Evolutionary conservation across 169 alveolate genomes (phyloP).

Genomic region (Theileria orientalis): DNA sequence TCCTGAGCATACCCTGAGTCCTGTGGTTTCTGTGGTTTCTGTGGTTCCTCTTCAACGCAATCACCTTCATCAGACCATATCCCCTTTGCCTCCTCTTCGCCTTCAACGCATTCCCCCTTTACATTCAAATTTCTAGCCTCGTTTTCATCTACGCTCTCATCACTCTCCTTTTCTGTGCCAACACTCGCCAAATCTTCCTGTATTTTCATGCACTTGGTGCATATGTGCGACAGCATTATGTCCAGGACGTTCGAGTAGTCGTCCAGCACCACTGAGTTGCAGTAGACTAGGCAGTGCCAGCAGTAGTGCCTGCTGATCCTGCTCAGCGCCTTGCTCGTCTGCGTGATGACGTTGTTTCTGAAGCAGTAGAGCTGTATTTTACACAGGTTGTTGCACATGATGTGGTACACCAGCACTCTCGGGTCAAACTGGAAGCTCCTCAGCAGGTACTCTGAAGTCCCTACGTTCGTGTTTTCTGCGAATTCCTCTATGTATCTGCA

Average conservation of each 20-base stretch:
- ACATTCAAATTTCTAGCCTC: too few relatives aligned
- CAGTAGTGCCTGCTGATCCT: constrained; percentile 35
- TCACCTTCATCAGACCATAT: too few relatives aligned
- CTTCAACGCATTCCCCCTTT: too few relatives aligned
- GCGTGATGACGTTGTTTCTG: constrained; percentile 19
- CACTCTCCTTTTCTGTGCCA: background rate
- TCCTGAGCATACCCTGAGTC: too few relatives aligned
- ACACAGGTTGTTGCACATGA: constrained; percentile 39
- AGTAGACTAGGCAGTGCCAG: constrained; percentile 54
- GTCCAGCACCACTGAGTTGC: constrained; percentile 33
- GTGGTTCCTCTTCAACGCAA: background rate
- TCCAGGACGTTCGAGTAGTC: constrained; percentile 31
- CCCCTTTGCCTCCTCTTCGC: too few relatives aligned
- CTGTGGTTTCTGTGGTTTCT: too few relatives aligned
- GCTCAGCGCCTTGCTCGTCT: constrained; percentile 41
- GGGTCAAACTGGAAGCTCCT: constrained; percentile 5
- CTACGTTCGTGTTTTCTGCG: background rate
- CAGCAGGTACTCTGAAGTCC: background rate
- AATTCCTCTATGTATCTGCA: background rate
- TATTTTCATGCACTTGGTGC: constrained; percentile 2
- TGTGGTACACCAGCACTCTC: constrained; percentile 13
- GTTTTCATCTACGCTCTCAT: background rate
- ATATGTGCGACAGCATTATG: constrained; percentile 32
- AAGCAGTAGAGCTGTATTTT: constrained; percentile 42
- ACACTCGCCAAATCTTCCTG: background rate